Conservation (phyloP, 2,329 filamentous ascomycete genomes). For the Mycosphaerelloides madeirae region DNA sequence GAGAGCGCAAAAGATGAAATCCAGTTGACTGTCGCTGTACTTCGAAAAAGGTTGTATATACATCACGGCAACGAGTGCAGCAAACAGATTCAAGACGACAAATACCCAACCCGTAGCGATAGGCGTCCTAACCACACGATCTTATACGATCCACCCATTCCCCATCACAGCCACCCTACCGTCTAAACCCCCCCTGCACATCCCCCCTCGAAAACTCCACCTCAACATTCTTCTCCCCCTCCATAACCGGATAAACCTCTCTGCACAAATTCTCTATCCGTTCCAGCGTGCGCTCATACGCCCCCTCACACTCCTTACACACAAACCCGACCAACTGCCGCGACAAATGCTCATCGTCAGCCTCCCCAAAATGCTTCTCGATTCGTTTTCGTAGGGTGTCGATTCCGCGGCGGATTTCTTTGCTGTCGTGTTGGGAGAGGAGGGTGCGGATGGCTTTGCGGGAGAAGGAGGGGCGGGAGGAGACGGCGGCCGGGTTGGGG, state of each 20-base stretch:
- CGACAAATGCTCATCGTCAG: constrained; percentile 66
- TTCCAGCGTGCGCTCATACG: constrained; percentile 53
- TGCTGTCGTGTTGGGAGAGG: constrained; percentile 71
- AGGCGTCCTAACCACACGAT: too few relatives aligned
- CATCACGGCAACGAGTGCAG: too few relatives aligned
- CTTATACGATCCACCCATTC: too few relatives aligned
- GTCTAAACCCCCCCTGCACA: constrained; percentile 31
- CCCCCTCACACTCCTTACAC: constrained; percentile 54
- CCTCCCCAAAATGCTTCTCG: constrained; percentile 95
- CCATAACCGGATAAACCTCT: constrained; percentile 38
- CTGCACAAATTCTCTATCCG: constrained; percentile 39
- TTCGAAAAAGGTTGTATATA: too few relatives aligned
- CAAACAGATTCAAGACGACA: too few relatives aligned
- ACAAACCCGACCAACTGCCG: constrained; percentile 56
- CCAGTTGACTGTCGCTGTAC: too few relatives aligned
- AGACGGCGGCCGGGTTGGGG: constrained; percentile 58
- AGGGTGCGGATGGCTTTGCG: constrained; percentile 82
- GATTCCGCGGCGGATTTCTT: constrained; percentile 84
- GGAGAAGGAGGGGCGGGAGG: constrained; percentile 75
- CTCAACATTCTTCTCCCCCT: constrained; percentile 41
- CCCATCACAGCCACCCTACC: constrained; percentile 5
- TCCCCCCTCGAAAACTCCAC: constrained; percentile 35
- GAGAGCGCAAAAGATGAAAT: too few relatives aligned
- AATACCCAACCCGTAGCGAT: too few relatives aligned
- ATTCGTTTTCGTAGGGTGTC: constrained; percentile 74